Conservation (phyloP, 2,329 filamentous ascomycete species). For the Hypoxylon sp. region DNA sequence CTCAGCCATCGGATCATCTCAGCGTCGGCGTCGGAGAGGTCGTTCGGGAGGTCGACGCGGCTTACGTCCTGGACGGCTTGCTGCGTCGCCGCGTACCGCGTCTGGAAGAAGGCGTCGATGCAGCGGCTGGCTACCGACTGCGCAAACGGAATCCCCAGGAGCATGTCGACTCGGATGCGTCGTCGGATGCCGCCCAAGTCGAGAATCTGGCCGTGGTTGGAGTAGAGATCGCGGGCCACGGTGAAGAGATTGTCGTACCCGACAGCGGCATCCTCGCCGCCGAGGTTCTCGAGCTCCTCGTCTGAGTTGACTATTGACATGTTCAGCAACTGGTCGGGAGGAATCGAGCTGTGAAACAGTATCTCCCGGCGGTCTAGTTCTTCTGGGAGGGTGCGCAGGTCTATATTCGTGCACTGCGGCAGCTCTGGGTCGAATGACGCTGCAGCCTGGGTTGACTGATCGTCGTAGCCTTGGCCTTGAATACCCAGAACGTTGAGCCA, state of each 20-base stretch:
- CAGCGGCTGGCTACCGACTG: background rate
- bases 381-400: background rate
- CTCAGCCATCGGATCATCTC: background rate
- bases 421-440: no score
- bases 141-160: background rate
- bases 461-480: no score
- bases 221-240: background rate
- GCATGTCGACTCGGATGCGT: conserved; percentile 1
- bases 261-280: background rate
- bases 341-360: background rate
- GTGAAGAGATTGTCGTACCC: background rate
- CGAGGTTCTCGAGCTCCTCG: background rate
- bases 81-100: background rate
- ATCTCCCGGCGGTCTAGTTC: background rate
- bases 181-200: background rate
- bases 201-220: background rate
- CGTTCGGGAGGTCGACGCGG: background rate
- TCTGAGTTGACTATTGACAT: background rate
- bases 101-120: background rate
- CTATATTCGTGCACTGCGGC: background rate
- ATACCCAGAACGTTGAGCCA: no score
- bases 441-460: no score
- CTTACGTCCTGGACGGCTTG: background rate
- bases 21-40: background rate
- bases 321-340: background rate